A percentile compares a stretch with the other conserved stretches of the same genome.
Conservation (phyloP, 2,329 filamentous ascomycete species). For the Hypoxylon sp. region DNA sequence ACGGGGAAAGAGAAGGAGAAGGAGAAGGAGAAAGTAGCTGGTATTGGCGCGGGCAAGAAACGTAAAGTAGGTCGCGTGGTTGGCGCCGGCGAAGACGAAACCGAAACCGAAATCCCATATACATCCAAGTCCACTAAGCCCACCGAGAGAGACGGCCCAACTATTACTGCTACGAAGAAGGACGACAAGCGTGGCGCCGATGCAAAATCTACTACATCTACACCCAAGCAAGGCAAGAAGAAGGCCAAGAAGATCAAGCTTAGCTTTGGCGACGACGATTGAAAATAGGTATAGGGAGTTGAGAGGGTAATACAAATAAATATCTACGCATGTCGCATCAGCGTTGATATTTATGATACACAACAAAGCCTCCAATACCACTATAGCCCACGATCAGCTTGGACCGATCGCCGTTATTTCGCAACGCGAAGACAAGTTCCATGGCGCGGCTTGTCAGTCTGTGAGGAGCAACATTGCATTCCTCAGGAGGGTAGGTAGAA, state of each 20-base stretch:
- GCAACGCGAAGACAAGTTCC: neutral
- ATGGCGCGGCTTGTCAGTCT: neutral
- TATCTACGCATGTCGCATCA: too few relatives aligned
- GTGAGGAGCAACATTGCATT: neutral
- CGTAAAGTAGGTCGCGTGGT: slow-evolving; percentile 63
- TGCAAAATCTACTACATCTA: slow-evolving; percentile 36
- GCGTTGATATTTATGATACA: too few relatives aligned
- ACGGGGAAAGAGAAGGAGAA: slow-evolving; percentile 25
- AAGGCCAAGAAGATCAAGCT: slow-evolving; percentile 72
- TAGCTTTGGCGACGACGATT: slow-evolving; percentile 68
- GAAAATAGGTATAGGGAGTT: too few relatives aligned
- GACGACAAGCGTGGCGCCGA: slow-evolving; percentile 32
- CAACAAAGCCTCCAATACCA: too few relatives aligned
- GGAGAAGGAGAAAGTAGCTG: slow-evolving; percentile 26
- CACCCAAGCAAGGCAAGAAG: slow-evolving; percentile 53
- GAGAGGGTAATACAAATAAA: too few relatives aligned
- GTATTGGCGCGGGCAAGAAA: slow-evolving; percentile 59
- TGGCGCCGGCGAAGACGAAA: slow-evolving; percentile 48
- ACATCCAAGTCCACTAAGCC: neutral
- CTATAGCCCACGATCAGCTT: too few relatives aligned
- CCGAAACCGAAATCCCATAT: slow-evolving; percentile 42
- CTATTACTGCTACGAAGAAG: slow-evolving; percentile 25
- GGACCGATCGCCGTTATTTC: neutral
- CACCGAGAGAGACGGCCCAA: slow-evolving; percentile 7
- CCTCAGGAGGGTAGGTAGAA: neutral